Base-by-base conservation (phyloP, 495 filamentous ascomycete genomes). In the Amorphotheca resinae region DNA sequence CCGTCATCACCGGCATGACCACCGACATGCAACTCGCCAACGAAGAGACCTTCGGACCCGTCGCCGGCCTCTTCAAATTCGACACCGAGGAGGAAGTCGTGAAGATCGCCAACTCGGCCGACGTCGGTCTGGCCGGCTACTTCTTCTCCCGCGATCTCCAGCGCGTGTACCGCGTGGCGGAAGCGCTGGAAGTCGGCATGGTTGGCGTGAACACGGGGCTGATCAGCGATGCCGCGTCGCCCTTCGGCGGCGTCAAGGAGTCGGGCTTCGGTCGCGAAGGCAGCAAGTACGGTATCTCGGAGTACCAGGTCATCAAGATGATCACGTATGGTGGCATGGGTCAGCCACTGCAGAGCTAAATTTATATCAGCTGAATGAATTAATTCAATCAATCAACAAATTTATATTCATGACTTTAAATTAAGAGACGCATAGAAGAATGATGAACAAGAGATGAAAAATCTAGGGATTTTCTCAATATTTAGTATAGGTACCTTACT, bases 231-330 rank as follows among this genome's bases (percentile, higher is more conserved):
- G 75, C 77, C 59, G 82, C 82, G 1, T 65, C 80, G 46, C 85
- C 85, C 43, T 98, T 95, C 58, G 91, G 89, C 15, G 91, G 89
- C 44, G 84, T 98, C 14, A 98, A 98, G 63, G 70, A 84, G 62
- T 87, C 80, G 56, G 89, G 89, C 3, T 95, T 95, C 51, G 89
- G 91, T 15, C 63, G 88, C 25, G 89, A 98, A 64, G 91, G 91
- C 25, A 88, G 82, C 60, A 80, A 80, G 61, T 86, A 93, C 57
- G 91, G 91, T 12, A 81, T 93, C 52, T 83, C 82, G 8, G 91
- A 95, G 64, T 98, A 93, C 60, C 72, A 81, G 56, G 63, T 74
- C 39, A 84, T 80, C 33, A 98, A 98, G 72, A 91, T 76, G 65
- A 76, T 95, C 28, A 91, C 85, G 4, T 74, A 83, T 57, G 87